Evolutionary conservation across 495 filamentous ascomycete genomes (phyloP).

Genomic region (Cetradonia linearis): DNA sequence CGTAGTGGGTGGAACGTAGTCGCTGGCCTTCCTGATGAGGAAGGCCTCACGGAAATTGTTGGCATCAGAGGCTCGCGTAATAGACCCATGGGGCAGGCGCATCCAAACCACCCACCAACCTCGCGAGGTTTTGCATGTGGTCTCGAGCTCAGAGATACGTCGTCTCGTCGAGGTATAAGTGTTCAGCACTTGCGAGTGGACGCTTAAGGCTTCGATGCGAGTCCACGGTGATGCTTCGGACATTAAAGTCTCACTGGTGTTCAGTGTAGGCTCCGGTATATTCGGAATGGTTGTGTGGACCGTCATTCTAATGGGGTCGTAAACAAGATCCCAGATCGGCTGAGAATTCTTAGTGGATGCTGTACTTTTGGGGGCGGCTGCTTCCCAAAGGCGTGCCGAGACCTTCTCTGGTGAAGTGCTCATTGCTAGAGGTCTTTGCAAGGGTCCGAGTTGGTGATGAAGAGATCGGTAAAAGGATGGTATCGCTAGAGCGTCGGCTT

Average conservation of each 20-base stretch:
- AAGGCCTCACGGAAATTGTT: constrained; percentile 52
- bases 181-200: constrained; percentile 74
- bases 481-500: constrained; percentile 54
- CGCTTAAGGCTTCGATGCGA: constrained; percentile 82
- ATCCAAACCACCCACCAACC: constrained; percentile 99
- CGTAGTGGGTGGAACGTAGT: constrained; percentile 40
- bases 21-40: constrained; percentile 67
- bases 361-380: constrained; percentile 25
- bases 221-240: constrained; percentile 43
- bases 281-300: constrained; percentile 81
- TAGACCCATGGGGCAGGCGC: constrained; percentile 42
- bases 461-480: constrained; percentile 69
- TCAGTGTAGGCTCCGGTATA: constrained; percentile 57
- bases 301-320: constrained; percentile 65
- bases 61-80: constrained; percentile 22
- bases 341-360: constrained; percentile 29
- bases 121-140: constrained; percentile 81
- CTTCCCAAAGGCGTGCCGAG: constrained; percentile 36
- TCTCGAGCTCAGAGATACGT: constrained; percentile 55
- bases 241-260: constrained; percentile 24
- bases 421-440: constrained; percentile 58
- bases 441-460: constrained; percentile 68
- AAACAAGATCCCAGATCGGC: constrained; percentile 75
- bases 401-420: constrained; percentile 53
- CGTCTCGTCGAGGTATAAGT: constrained; percentile 56